phyloP scores from a whole-genome alignment of 306 rosid species.

The Senna tora region DNA sequence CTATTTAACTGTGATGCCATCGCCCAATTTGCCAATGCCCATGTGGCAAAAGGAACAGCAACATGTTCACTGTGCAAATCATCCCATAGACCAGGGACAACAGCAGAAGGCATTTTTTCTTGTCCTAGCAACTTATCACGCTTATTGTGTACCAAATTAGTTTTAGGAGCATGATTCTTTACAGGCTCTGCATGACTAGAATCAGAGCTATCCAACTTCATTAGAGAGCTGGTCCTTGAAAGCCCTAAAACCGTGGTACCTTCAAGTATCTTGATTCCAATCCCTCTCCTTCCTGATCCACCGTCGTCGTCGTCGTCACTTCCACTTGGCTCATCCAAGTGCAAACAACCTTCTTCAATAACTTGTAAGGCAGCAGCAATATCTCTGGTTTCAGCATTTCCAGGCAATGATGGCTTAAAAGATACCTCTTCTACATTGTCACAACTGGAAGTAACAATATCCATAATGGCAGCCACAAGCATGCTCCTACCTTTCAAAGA shows the following conservation, averaged over 20 bases:
- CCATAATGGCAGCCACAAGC: slow-evolving; percentile 99
- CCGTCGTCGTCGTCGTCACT: slow-evolving; percentile 63
- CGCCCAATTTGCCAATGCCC: slow-evolving; percentile 99
- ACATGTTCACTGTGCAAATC: slow-evolving; percentile 93
- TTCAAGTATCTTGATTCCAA: slow-evolving; percentile 86
- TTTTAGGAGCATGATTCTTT: slow-evolving; percentile 37
- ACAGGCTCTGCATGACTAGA: slow-evolving; percentile 42
- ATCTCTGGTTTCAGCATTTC: slow-evolving; percentile 79
- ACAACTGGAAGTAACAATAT: slow-evolving; percentile 84
- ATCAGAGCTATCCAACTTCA: slow-evolving; percentile 54
- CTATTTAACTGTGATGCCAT: slow-evolving; percentile 73
- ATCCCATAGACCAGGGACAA: slow-evolving; percentile 98
- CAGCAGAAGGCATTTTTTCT: slow-evolving; percentile 58
- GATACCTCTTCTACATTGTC: slow-evolving; percentile 58
- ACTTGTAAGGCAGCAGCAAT: slow-evolving; percentile 92
- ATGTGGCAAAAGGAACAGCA: slow-evolving; percentile 96
- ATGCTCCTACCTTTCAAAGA: slow-evolving; percentile 95
- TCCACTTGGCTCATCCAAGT: slow-evolving; percentile 68
- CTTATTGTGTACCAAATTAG: slow-evolving; percentile 46
- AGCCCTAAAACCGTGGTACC: slow-evolving; percentile 84
- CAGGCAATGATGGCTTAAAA: slow-evolving; percentile 74
- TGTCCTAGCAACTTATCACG: slow-evolving; percentile 43
- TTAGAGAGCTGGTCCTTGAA: slow-evolving; percentile 52
- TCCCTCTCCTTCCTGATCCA: slow-evolving; percentile 65
- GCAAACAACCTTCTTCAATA: slow-evolving; percentile 87